Evolutionary conservation across 2,329 filamentous ascomycete genomes (phyloP).

Genomic region (Arthrinium phaeospermum): DNA sequence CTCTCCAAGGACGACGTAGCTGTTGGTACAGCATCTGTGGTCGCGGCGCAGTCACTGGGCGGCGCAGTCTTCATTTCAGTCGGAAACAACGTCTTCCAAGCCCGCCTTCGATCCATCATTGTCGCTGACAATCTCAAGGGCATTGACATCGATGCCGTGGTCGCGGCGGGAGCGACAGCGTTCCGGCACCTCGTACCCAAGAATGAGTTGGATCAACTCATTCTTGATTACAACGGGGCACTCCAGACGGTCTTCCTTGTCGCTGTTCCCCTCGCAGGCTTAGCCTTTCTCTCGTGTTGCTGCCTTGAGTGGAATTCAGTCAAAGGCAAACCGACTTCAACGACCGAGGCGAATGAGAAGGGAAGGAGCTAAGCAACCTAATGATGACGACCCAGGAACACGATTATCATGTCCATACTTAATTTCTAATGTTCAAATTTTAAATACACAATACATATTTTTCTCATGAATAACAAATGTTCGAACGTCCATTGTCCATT

Average conservation of each 20-base stretch:
- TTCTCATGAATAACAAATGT: background rate
- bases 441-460: background rate
- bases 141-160: conserved; percentile 27
- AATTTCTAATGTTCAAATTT: conserved; percentile 8
- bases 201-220: conserved; percentile 26
- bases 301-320: conserved; percentile 35
- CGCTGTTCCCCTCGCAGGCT: conserved; percentile 29
- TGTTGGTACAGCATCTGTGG: conserved; percentile 48
- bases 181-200: conserved; percentile 32
- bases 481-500: no score
- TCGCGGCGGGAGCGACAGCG: conserved; percentile 32
- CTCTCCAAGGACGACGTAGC: conserved; percentile 45
- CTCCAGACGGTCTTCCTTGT: conserved; percentile 31
- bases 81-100: conserved; percentile 49
- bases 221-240: conserved; percentile 28
- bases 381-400: background rate
- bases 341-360: conserved; percentile 1
- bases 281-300: conserved; percentile 31
- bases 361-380: background rate
- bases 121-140: conserved; percentile 26
- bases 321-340: conserved; percentile 21
- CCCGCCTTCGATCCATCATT: conserved; percentile 35
- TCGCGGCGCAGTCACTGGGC: conserved; percentile 49
- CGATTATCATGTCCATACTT: background rate
- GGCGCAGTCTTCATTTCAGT: conserved; percentile 54